Conservation (phyloP, 75 land plant species). For the Pinus tabuliformis region DNA sequence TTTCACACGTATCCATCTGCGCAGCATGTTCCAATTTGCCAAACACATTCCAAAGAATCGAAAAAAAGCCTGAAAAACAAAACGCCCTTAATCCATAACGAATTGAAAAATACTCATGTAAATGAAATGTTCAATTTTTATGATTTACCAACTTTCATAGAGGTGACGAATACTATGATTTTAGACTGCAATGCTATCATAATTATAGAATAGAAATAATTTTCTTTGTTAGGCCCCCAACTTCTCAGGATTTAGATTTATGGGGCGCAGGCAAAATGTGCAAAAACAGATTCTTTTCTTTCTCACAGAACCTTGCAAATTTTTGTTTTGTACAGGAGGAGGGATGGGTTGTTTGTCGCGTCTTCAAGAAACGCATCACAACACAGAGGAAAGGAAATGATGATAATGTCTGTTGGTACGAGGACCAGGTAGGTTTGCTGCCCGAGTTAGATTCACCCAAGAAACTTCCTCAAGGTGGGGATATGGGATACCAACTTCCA, state of each 20-base stretch:
- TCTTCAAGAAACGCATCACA: constrained; percentile 61
- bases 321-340: constrained; percentile 52
- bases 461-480: constrained; percentile 13
- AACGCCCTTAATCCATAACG: too few relatives aligned
- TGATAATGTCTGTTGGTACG: constrained; percentile 48
- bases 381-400: constrained; percentile 22
- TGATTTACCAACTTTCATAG: too few relatives aligned
- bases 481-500: constrained; percentile 14
- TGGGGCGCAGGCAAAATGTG: background rate
- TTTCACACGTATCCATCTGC: too few relatives aligned
- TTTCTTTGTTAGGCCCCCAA: background rate
- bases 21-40: too few relatives aligned
- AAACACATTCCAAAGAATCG: too few relatives aligned
- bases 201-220: background rate
- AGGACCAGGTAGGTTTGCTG: constrained; percentile 48
- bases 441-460: constrained; percentile 56
- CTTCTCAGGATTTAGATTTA: background rate
- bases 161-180: background rate
- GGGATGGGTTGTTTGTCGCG: constrained; percentile 81
- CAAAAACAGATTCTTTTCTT: background rate
- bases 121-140: too few relatives aligned
- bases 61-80: too few relatives aligned
- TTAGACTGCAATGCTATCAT: background rate
- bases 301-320: background rate
- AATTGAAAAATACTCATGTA: too few relatives aligned